Evolutionary conservation across 2,329 filamentous ascomycete genomes (phyloP), one percentile per base, ranked within the genome.

Genomic region (Leptographium procerum): DNA sequence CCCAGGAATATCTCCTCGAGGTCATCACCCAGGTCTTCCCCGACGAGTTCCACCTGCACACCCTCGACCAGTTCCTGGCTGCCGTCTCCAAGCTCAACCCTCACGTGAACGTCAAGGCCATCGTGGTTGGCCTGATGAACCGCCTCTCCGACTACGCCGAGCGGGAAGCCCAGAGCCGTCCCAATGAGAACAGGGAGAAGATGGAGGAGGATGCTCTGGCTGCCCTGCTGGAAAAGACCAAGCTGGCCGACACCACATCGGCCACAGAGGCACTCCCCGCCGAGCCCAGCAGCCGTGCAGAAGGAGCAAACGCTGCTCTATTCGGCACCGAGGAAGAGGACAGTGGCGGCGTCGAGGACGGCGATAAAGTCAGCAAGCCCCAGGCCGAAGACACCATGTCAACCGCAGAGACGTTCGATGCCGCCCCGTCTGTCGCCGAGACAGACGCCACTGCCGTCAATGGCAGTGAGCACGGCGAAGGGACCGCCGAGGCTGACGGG

Each of bases 21-120:
- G 94, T 99, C 62, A 95, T 99, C 64, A 99, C 92, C 6, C 95
- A 99, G 72, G 94, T 97, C 56, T 99, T 99, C 76, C 94, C 94
- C 1, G 94, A 99, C 73, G 94, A 99, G 69, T 99, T 92, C 70
- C 95, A 99, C 72, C 83, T 99, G 26, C 91, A 99, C 69, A 99
- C 94, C 0, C 82, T 99, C 34, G 94, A 97, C 69, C 88, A 96
- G 69, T 89, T 99, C 70, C 83, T 99, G 36, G 94, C 88, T 10
- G 94, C 94, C 8, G 95, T 96, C 36, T 90, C 92, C 16, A 82
- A 92, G 59, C 78, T 99, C 43, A 96, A 99, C 67, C 94, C 92
- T 0, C 89, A 97, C 68, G 94, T 99, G 67, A 96, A 99, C 65
- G 86, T 99, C 73, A 99, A 99, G 75, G 88, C 89, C 52, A 99